Evolutionary conservation across 768 basidiomycete genomes (phyloP), one percentile per base, ranked within the genome.

Genomic region (Suillus subaureus): DNA sequence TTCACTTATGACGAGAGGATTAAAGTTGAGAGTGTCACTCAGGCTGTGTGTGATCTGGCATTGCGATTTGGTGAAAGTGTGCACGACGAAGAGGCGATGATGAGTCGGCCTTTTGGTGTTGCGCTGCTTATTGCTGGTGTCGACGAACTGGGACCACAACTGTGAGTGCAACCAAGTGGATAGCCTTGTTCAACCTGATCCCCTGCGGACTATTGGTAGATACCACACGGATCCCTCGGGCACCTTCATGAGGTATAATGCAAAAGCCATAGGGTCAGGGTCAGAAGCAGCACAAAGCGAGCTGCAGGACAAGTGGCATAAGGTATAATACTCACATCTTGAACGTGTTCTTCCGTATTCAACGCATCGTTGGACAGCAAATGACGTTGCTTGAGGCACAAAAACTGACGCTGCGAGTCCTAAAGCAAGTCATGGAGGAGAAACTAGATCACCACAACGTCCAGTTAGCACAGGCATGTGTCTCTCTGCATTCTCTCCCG

Each of bases 391-490:
- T 83, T 69, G 95, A 97, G 78, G 97, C 96, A 0, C 94, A 98
- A 70, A 82, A 86, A 45, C 80, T 99, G 68, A 91, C 93, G 4
- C 81, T 99, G 61, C 89, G 88, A 68, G 94, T 99, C 55, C 82
- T 99, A 68, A 99, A 99, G 81, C 96, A 99, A 81, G 97, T 99
- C 52, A 99, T 99, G 97, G 97, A 99, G 78, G 97, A 99, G 81
- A 98, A 97, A 77, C 86, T 99, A 51, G 97, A 99, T 79, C 94
- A 97, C 71, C 96, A 98, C 81, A 99, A 99, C 71, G 96, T 99
- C 31, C 96, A 99, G 78, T 84, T 99, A 16, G 96, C 97, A 61
- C 95, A 96, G 85, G 96, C 92, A 62, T 39, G 83, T 78, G 39
- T 26, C 61, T 64, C 21, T 56, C 61, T 64, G 31, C 26, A 13